A percentile compares a stretch with the other conserved stretches of the same genome.
Conservation (phyloP, 768 basidiomycete species). For the Lactarius sp. region DNA sequence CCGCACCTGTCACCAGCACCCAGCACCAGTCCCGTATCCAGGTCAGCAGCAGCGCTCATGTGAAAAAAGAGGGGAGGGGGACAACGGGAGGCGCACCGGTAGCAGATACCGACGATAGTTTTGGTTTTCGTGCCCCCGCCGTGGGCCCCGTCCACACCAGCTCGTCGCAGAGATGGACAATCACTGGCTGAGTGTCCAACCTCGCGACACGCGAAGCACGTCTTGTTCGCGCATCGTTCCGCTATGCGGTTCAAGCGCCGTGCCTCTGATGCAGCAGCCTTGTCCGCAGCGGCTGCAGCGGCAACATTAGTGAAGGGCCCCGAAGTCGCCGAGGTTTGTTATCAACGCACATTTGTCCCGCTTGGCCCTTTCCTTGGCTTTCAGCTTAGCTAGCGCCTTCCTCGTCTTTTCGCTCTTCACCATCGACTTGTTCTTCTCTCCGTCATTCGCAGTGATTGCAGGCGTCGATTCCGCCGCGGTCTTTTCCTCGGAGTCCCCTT, state of each 20-base stretch:
- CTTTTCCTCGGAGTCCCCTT: slow-evolving; percentile 35
- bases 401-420: slow-evolving; percentile 30
- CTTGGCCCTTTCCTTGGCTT: slow-evolving; percentile 29
- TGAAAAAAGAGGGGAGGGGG: background rate
- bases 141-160: slow-evolving; percentile 31
- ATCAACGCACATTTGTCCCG: slow-evolving; percentile 27
- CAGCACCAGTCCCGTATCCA: background rate
- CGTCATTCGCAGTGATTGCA: slow-evolving; percentile 2
- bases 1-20: slow-evolving; percentile 56
- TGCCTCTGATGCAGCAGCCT: slow-evolving; percentile 43
- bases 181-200: slow-evolving; percentile 80
- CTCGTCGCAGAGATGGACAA: slow-evolving; percentile 50
- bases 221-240: slow-evolving; percentile 52
- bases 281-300: slow-evolving; percentile 27
- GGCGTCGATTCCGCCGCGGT: background rate
- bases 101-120: slow-evolving; percentile 63
- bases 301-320: background rate
- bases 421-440: slow-evolving; percentile 27
- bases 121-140: slow-evolving; percentile 37
- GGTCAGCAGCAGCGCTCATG: background rate
- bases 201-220: slow-evolving; percentile 83
- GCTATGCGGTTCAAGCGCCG: slow-evolving; percentile 61
- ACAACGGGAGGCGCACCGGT: slow-evolving; percentile 27
- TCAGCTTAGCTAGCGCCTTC: slow-evolving; percentile 31
- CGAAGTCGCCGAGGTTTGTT: background rate